A percentile compares a stretch with the other conserved stretches of the same genome.
Evolutionary conservation across 2,329 filamentous ascomycete species (phyloP).

Genomic region (Grosmannia clavigera): DNA sequence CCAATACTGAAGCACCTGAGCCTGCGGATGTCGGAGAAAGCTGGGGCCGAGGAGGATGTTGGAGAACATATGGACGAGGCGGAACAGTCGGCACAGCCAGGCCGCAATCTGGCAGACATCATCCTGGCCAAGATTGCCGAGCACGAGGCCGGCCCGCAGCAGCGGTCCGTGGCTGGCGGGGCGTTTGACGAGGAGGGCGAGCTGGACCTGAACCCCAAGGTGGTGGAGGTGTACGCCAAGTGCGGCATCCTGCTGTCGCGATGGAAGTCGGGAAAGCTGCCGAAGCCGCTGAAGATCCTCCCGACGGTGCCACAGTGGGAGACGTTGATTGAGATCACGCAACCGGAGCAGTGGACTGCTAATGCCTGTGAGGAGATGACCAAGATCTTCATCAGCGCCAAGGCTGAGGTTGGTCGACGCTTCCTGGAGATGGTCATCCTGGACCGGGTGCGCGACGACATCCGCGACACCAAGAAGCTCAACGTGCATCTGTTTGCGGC

Average conservation of each 20-base stretch:
- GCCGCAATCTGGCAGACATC: slow-evolving; percentile 76
- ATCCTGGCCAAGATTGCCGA: slow-evolving; percentile 91
- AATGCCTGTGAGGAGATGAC: slow-evolving; percentile 81
- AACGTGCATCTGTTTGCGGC: slow-evolving; percentile 93
- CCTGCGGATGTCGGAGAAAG: slow-evolving; percentile 6
- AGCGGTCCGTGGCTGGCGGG: slow-evolving; percentile 9
- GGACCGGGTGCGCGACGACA: slow-evolving; percentile 84
- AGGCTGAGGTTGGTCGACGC: slow-evolving; percentile 64
- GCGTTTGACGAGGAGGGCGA: slow-evolving; percentile 70
- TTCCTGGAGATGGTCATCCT: slow-evolving; percentile 83
- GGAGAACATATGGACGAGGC: slow-evolving; percentile 32
- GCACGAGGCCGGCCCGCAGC: slow-evolving; percentile 50
- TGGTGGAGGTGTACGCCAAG: slow-evolving; percentile 90
- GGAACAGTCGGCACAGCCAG: slow-evolving; percentile 13
- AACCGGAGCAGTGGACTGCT: slow-evolving; percentile 58
- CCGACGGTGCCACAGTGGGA: slow-evolving; percentile 84
- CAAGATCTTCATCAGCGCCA: slow-evolving; percentile 79
- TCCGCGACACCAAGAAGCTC: slow-evolving; percentile 85
- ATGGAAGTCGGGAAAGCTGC: slow-evolving; percentile 86
- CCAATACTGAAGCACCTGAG: slow-evolving; percentile 52
- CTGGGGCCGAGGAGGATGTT: slow-evolving; percentile 19
- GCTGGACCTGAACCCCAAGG: slow-evolving; percentile 70
- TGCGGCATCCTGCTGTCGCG: slow-evolving; percentile 74
- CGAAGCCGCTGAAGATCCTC: slow-evolving; percentile 95
- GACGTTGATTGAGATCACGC: slow-evolving; percentile 12